Evolutionary conservation across 2,329 filamentous ascomycete species (phyloP).

Genomic region (Fusarium sp.): DNA sequence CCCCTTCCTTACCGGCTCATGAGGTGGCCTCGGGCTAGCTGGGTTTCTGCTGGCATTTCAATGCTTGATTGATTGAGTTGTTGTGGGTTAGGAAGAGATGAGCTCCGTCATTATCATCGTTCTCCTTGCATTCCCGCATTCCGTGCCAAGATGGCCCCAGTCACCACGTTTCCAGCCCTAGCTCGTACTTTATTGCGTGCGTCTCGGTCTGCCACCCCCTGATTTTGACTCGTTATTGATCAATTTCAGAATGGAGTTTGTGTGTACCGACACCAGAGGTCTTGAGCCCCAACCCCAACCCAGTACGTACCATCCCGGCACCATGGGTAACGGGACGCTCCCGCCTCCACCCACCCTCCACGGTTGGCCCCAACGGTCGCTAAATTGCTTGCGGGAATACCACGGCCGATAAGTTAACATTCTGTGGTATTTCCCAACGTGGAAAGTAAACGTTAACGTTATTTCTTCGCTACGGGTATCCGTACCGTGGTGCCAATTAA

Average conservation of each 20-base stretch:
- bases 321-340: conserved; percentile 22
- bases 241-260: conserved; percentile 20
- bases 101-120: conserved; percentile 35
- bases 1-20: conserved; percentile 28
- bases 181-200: conserved; percentile 27
- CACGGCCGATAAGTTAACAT: conserved; percentile 14
- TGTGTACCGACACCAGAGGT: conserved; percentile 36
- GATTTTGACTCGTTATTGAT: conserved; percentile 5
- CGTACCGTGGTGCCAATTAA: conserved; percentile 23
- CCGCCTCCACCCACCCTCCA: conserved; percentile 25
- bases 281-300: conserved; percentile 37
- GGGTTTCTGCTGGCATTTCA: conserved; percentile 25
- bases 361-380: conserved; percentile 26
- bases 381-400: conserved; percentile 28
- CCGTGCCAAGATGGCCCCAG: conserved; percentile 34
- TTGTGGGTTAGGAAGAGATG: conserved; percentile 34
- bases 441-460: conserved; percentile 33
- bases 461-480: background rate
- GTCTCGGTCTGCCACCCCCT: conserved; percentile 22
- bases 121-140: conserved; percentile 43
- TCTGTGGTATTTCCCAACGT: conserved; percentile 33
- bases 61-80: conserved; percentile 23
- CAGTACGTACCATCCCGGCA: conserved; percentile 29
- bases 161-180: conserved; percentile 43
- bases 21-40: conserved; percentile 33